Conservation (phyloP, 208 protist genomes). For the Leishmania martiniquensis region DNA sequence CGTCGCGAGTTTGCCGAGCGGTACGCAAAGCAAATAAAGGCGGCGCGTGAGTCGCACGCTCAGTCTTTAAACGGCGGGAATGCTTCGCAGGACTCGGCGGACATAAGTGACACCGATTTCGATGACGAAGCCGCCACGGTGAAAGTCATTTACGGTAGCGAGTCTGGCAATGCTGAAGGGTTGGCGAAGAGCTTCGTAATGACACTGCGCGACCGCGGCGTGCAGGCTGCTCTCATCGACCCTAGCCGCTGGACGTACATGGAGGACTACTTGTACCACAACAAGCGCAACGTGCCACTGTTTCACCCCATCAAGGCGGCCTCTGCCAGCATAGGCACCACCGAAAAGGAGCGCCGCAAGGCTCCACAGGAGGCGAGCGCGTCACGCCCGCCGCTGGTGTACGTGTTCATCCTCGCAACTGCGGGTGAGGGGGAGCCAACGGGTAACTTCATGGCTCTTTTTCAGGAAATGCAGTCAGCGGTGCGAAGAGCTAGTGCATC, state of each 20-base stretch:
- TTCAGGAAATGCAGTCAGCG: slow-evolving; percentile 46
- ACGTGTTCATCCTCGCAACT: slow-evolving; percentile 72
- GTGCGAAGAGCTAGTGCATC: slow-evolving; percentile 12
- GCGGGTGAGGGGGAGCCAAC: slow-evolving; percentile 74
- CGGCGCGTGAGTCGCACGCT: slow-evolving; percentile 17
- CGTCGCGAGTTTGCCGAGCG: slow-evolving; percentile 42
- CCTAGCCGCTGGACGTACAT: slow-evolving; percentile 59
- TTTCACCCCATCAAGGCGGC: slow-evolving; percentile 17
- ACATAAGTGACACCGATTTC: slow-evolving; percentile 1
- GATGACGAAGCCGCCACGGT: slow-evolving; percentile 18
- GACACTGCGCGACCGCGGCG: slow-evolving; percentile 55
- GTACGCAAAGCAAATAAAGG: slow-evolving; percentile 35
- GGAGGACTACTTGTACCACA: slow-evolving; percentile 35
- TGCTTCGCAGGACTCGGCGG: slow-evolving; percentile 7
- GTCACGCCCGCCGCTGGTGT: slow-evolving; percentile 25
- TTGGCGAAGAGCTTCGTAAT: slow-evolving; percentile 63
- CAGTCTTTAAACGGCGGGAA: slow-evolving; percentile 1
- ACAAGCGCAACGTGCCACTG: slow-evolving; percentile 21
- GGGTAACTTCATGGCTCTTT: slow-evolving; percentile 62
- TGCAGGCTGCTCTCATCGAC: slow-evolving; percentile 57
- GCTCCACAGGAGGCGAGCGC: not conserved
- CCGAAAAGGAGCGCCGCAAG: not conserved
- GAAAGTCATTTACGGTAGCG: slow-evolving; percentile 72
- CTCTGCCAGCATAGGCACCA: not conserved
- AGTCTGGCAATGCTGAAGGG: slow-evolving; percentile 69